Conservation (phyloP, 2,329 filamentous ascomycete species). For the Beauveria caledonica region DNA sequence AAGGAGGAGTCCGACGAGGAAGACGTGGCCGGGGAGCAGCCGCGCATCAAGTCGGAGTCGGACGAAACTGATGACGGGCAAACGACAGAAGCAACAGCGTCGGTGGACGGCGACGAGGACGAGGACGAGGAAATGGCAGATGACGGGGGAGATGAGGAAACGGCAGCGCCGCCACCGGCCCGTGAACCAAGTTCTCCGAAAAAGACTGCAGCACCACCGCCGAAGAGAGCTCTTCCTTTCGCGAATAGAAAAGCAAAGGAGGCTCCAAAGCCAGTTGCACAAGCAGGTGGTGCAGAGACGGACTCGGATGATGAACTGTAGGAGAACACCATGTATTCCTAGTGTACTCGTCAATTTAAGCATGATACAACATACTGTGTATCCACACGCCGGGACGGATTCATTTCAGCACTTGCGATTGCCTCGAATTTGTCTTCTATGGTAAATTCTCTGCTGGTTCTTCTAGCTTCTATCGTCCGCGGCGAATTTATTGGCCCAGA, state of each 20-base stretch:
- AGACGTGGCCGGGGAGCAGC: slow-evolving; percentile 38
- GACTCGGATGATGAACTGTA: slow-evolving; percentile 51
- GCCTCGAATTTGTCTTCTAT: too few relatives aligned
- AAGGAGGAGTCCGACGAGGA: slow-evolving; percentile 33
- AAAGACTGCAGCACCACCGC: slow-evolving; percentile 24
- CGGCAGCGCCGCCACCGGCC: background rate
- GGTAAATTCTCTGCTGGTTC: too few relatives aligned
- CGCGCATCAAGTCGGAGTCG: slow-evolving; percentile 26
- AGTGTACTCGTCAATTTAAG: background rate
- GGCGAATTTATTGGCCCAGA: slow-evolving; percentile 47
- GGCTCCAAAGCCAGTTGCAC: slow-evolving; percentile 19
- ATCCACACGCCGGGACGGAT: background rate
- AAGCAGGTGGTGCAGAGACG: slow-evolving; percentile 29
- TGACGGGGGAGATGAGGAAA: slow-evolving; percentile 9
- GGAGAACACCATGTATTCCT: background rate
- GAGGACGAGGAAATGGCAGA: slow-evolving; percentile 29
- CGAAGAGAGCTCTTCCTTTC: slow-evolving; percentile 38
- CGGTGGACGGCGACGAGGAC: slow-evolving; percentile 32
- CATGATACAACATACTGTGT: background rate
- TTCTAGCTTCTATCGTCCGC: slow-evolving; percentile 36
- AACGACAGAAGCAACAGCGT: slow-evolving; percentile 32
- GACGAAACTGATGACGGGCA: slow-evolving; percentile 34
- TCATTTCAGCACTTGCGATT: too few relatives aligned
- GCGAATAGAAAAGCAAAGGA: slow-evolving; percentile 25
- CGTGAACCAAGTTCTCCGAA: slow-evolving; percentile 6